Percentiles rank a stretch among this genome's conserved stretches.
Evolutionary conservation across 2,329 filamentous ascomycete species (phyloP).

Genomic region (Dactylonectria macrodidyma): DNA sequence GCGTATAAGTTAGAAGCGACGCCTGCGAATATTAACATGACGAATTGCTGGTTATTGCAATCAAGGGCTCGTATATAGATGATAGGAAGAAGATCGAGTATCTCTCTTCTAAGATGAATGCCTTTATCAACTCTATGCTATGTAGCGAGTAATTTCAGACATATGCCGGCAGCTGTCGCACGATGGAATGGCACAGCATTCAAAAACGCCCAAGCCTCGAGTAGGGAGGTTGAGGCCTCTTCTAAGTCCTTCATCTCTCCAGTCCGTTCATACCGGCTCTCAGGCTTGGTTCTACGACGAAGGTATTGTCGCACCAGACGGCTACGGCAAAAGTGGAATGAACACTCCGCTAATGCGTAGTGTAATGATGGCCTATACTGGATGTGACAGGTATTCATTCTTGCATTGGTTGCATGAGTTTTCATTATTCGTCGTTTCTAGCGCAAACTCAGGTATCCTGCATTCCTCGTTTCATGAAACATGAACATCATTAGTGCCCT

Average conservation of each 20-base stretch:
- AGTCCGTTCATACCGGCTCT: no score
- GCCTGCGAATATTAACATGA: slow-evolving; percentile 28
- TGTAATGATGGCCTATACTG: no score
- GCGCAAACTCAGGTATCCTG: slow-evolving; percentile 22
- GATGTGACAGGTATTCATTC: no score
- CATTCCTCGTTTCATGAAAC: slow-evolving; percentile 29
- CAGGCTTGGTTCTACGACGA: no score
- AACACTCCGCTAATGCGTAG: no score
- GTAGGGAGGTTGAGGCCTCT: no score
- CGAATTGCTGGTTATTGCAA: slow-evolving; percentile 22
- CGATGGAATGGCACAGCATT: slow-evolving; percentile 26
- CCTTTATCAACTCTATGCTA: slow-evolving; percentile 9
- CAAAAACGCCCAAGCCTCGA: no score
- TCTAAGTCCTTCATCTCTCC: no score
- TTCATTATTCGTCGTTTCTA: slow-evolving; percentile 37
- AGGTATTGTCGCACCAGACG: no score
- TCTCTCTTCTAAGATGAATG: slow-evolving; percentile 13
- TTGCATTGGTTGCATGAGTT: no score
- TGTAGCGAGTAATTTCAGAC: slow-evolving; percentile 19
- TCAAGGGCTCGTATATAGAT: slow-evolving; percentile 12
- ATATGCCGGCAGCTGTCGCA: slow-evolving; percentile 17
- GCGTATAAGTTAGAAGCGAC: slow-evolving; percentile 20
- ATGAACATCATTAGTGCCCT: slow-evolving; percentile 28
- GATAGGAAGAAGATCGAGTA: slow-evolving; percentile 26
- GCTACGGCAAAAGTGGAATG: no score